A percentile compares a stretch with the other conserved stretches of the same genome.
Evolutionary conservation across 1,284 basidiomycete genomes (phyloP).

Genomic region (Papiliotrema fonsecae): DNA sequence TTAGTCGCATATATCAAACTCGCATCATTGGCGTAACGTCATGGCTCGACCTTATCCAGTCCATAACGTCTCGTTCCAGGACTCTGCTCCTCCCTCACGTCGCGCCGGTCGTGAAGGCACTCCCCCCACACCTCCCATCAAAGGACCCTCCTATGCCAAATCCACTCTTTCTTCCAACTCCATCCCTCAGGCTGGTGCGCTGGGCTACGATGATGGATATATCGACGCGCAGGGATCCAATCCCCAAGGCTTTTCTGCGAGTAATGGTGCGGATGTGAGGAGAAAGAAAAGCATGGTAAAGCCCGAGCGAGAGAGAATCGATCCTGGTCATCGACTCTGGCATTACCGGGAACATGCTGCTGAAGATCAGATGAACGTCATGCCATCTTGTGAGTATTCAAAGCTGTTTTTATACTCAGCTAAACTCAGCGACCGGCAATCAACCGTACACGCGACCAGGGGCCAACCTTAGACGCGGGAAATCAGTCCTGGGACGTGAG

Average conservation of each 20-base stretch:
- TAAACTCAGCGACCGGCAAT: slow-evolving; percentile 68
- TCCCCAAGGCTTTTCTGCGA: slow-evolving; percentile 33
- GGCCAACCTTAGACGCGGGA: slow-evolving; percentile 68
- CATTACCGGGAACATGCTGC: slow-evolving; percentile 89
- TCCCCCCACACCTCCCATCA: slow-evolving; percentile 27
- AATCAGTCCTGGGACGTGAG: slow-evolving; percentile 79
- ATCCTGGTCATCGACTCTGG: slow-evolving; percentile 90
- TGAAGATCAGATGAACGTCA: slow-evolving; percentile 68
- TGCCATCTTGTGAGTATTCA: slow-evolving; percentile 67
- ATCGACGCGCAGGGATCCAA: slow-evolving; percentile 23
- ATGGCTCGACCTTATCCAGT: slow-evolving; percentile 40
- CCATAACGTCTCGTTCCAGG: slow-evolving; percentile 39
- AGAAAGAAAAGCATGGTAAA: slow-evolving; percentile 90
- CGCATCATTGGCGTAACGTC: neutral
- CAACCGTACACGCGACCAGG: slow-evolving; percentile 54
- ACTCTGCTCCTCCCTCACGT: slow-evolving; percentile 26
- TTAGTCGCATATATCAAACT: neutral
- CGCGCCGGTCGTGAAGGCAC: slow-evolving; percentile 19
- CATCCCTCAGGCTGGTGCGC: slow-evolving; percentile 15
- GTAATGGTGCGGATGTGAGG: slow-evolving; percentile 49
- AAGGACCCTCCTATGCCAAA: slow-evolving; percentile 28
- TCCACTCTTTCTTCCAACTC: slow-evolving; percentile 16
- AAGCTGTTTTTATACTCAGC: slow-evolving; percentile 7
- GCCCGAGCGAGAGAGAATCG: slow-evolving; percentile 94
- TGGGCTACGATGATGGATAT: slow-evolving; percentile 33